Evolutionary conservation across 495 filamentous ascomycete genomes (phyloP), one percentile per base, ranked within the genome.

Genomic region (Annulohypoxylon maeteangense): DNA sequence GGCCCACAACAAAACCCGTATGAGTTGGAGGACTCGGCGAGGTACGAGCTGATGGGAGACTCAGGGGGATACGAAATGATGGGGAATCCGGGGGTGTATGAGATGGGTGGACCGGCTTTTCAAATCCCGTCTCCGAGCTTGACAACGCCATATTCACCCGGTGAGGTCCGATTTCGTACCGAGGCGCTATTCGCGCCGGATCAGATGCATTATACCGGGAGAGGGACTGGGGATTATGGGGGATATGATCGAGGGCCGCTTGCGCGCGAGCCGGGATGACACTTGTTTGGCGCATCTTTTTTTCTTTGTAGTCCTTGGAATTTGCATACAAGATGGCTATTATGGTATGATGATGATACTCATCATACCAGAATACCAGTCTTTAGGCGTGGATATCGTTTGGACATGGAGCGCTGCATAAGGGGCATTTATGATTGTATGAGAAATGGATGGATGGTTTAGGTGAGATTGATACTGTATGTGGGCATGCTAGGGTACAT

Each of bases 111-210:
- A 7, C 29, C 63, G 18, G 47, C 20, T 0, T 65, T 65, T 12
- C 45, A 61, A 16, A 60, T 70, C 5, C 67, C 55, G n/a, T 40
- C 67, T 1, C 67, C 67, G 18, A 61, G 61, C 11, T 14, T 70
- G 22, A 61, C 62, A 10, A 38, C 34, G 18, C 60, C 44, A 14
- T 58, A 44, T 45, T 65, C 4, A 3, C 45, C 65, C 7, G 61
- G 32, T 0, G 44, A 65, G 27, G 38, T 61, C 22, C 56, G 40
- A 2, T 70, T 65, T 8, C 60, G 55, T 20, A 61, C 67, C 1
- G 18, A 55, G 7, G 40, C 55, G 10, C 20, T 56, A 2, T 65
- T 65, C 32, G 38, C 20, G n/a, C 20, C 67, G n/a, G 7, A 54
- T 12, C 14, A 10, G 20, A 18, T 7, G n/a, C 8, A 20, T 4